These are phyloP conservation scores for Rutstroemia sp. DNA, from an alignment of 2,329 filamentous ascomycete species.

Conservation along the genomic window DNA sequence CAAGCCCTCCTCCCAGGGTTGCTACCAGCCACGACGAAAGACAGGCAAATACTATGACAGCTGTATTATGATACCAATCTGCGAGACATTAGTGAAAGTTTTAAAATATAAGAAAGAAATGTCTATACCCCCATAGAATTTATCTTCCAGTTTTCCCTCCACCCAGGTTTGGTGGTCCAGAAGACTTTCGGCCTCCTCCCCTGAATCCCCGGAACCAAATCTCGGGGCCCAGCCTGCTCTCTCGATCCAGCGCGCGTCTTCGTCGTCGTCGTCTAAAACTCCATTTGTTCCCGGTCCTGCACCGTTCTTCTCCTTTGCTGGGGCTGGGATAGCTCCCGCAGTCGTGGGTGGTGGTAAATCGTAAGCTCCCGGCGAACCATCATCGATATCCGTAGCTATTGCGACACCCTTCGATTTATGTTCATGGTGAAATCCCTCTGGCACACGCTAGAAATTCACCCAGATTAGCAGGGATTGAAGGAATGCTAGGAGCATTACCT, in stretches of 20 bases:
- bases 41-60: conserved; percentile 88
- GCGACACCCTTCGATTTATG: conserved; percentile 57
- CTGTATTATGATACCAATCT: conserved; percentile 99
- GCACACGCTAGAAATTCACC: conserved; percentile 44
- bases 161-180: conserved; percentile 85
- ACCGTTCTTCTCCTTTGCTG: conserved; percentile 38
- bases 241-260: conserved; percentile 42
- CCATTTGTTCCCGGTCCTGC: conserved; percentile 39
- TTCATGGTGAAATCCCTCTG: conserved; percentile 55
- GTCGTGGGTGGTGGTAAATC: conserved; percentile 72
- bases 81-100: conserved; percentile 13
- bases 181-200: conserved; percentile 54
- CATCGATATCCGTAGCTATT: conserved; percentile 73
- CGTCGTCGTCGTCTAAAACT: conserved; percentile 43
- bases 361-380: conserved; percentile 60
- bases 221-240: conserved; percentile 82
- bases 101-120: not conserved
- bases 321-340: conserved; percentile 54
- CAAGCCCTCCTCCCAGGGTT: conserved; percentile 81
- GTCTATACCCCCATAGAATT: conserved; percentile 73
- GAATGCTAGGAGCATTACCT: conserved; percentile 32
- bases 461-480: not conserved
- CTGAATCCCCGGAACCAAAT: conserved; percentile 61
- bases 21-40: conserved; percentile 85
- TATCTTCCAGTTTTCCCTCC: conserved; percentile 77